Conservation (phyloP, 257 asterid species). For the Paraleonurus japonicus region DNA sequence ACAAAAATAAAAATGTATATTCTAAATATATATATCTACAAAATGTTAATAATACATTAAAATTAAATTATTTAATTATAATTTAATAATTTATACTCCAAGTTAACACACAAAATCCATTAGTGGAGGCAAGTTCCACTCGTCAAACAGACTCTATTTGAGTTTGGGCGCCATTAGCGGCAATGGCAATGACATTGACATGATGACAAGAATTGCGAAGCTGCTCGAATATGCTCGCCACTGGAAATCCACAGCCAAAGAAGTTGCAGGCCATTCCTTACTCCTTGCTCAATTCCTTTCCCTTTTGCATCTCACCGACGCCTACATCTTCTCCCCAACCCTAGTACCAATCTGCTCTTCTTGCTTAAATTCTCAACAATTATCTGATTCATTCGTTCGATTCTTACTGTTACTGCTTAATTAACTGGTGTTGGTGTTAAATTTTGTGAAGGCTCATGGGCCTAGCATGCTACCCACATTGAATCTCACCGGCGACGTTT, state of each 20-base stretch:
- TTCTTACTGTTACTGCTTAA: not conserved
- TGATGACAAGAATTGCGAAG: conserved; percentile 32
- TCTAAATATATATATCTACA: too few relatives aligned
- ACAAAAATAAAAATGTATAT: too few relatives aligned
- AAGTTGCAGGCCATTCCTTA: conserved; percentile 49
- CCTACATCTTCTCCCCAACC: conserved; percentile 67
- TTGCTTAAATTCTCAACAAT: not conserved
- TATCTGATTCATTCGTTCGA: not conserved
- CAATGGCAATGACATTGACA: not conserved
- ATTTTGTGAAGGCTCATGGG: conserved; percentile 65
- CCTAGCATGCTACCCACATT: conserved; percentile 96
- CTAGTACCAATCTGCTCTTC: conserved; percentile 44
- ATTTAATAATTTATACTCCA: too few relatives aligned
- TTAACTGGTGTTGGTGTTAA: not conserved
- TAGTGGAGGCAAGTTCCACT: too few relatives aligned
- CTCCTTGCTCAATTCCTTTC: conserved; percentile 65
- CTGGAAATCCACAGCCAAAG: conserved; percentile 59
- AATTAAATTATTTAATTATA: too few relatives aligned
- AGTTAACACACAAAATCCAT: too few relatives aligned
- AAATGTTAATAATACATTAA: too few relatives aligned
- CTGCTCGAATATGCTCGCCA: conserved; percentile 36
- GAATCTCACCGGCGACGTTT: conserved; percentile 89
- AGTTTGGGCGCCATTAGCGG: conserved; percentile 14
- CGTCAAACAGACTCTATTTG: not conserved
- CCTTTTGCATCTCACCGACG: conserved; percentile 64